Evolutionary conservation across 2,329 filamentous ascomycete species (phyloP), one percentile per base, ranked within the genome.

Genomic region (Sporothrix mexicana): DNA sequence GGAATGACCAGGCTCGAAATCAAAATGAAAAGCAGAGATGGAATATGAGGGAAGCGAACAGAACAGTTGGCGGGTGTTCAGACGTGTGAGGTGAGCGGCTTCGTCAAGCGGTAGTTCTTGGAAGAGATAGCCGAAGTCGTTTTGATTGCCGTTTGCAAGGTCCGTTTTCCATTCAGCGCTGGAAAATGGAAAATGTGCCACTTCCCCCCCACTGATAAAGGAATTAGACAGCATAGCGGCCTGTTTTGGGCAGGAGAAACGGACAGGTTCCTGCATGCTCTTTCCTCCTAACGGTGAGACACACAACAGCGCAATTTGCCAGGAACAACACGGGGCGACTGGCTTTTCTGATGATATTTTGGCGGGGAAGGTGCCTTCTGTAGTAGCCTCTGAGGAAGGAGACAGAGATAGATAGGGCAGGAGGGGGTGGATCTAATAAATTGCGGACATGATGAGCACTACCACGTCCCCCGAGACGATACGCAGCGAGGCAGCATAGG

Each of bases 271-370:
- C 55, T 41, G 66, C 53, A 15, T 61, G 68, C 51, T 36, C 13
- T n/a, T 62, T 36, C 30, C 36, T 20, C n/a, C 36, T 45, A 36
- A 23, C 6, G 23, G 36, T 41, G n/a, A n/a, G 9, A 20, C n/a
- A 15, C 41, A n/a, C n/a, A 20, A 13, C 15, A 20, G 20, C 47
- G 41, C n/a, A 36, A 20, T 17, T n/a, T 66, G 61, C n/a, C n/a
- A 45, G 59, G 59, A 7, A 51, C 53, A 71, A 64, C 59, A 71
- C 57, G 69, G 57, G 69, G 69, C 59, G 59, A n/a, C 69, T 47
- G 69, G 55, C 55, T 55, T 51, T 23, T 25, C 17, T 59, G 36
- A 57, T 51, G 43, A 20, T 25, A n/a, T 43, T 61, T 61, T 55
- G 67, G 49, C 43, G 68, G 68, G 69, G 69, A 53, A 71, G 30